Percentiles rank a stretch among this genome's conserved stretches.
These are phyloP conservation scores for Durotheca rogersii DNA, from an alignment of 495 filamentous ascomycete genomes.

Conservation along the genomic window DNA sequence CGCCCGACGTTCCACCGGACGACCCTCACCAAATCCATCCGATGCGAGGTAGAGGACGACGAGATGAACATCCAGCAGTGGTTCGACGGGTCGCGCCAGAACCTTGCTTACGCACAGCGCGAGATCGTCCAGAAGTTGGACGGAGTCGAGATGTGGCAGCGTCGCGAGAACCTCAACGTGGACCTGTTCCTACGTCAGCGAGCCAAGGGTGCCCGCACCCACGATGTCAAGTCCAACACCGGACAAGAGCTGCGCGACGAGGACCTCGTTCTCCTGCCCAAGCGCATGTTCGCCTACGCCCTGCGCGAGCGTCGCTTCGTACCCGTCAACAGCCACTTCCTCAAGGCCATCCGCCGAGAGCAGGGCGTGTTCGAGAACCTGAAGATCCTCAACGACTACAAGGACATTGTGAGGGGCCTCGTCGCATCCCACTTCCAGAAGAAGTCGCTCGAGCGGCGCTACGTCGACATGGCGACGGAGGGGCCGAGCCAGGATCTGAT, in stretches of 20 bases:
- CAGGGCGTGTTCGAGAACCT: conserved; percentile 54
- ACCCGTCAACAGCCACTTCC: conserved; percentile 35
- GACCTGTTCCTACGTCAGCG: conserved; percentile 38
- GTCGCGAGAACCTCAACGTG: conserved; percentile 33
- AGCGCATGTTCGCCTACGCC: conserved; percentile 42
- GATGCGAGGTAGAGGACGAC: conserved; percentile 25
- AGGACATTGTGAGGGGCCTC: conserved; percentile 54
- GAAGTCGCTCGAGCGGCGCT: conserved; percentile 43
- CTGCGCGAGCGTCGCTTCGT: conserved; percentile 42
- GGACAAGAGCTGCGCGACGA: conserved; percentile 35
- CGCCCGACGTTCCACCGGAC: conserved; percentile 26
- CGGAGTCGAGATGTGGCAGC: conserved; percentile 36
- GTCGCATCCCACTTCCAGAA: conserved; percentile 47
- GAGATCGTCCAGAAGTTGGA: conserved; percentile 36
- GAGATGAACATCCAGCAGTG: conserved; percentile 36
- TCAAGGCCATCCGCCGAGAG: conserved; percentile 48
- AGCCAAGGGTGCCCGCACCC: conserved; percentile 23
- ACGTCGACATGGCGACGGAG: conserved; percentile 56
- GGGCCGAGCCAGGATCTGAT: conserved; percentile 61
- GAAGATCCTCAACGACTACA: conserved; percentile 52
- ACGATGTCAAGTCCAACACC: conserved; percentile 25
- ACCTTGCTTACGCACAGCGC: conserved; percentile 24
- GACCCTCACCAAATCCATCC: conserved; percentile 25
- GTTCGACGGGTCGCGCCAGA: conserved; percentile 27
- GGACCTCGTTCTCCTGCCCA: conserved; percentile 41